These are phyloP conservation scores for Phaeosphaeriaceae sp. DNA, from an alignment of 2,329 filamentous ascomycete species.

Conservation along the genomic window DNA sequence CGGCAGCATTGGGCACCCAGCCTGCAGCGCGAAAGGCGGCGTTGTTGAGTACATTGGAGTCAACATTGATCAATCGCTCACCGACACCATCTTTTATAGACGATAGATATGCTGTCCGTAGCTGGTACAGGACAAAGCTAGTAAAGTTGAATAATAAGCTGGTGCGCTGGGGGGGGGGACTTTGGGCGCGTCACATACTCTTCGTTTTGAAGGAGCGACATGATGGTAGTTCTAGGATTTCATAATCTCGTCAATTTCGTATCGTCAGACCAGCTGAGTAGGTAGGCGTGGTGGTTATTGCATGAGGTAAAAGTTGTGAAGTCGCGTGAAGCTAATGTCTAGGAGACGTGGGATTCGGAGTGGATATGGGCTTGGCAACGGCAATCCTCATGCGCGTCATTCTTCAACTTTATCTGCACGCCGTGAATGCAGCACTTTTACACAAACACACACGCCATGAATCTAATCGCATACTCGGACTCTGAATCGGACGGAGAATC, in stretches of 20 bases:
- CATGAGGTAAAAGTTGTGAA: conserved; percentile 3
- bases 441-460: conserved; percentile 60
- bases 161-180: conserved; percentile 8
- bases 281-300: conserved; percentile 14
- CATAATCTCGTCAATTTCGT: conserved; percentile 23
- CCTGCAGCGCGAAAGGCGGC: conserved; percentile 82
- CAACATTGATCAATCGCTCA: conserved; percentile 81
- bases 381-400: conserved; percentile 21
- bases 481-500: conserved; percentile 72
- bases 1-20: conserved; percentile 75
- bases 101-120: conserved; percentile 79
- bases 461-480: conserved; percentile 82
- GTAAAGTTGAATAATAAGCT: conserved; percentile 30
- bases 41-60: conserved; percentile 79
- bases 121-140: conserved; percentile 81
- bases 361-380: conserved; percentile 25
- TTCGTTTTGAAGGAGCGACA: conserved; percentile 55
- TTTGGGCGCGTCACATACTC: conserved; percentile 41
- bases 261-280: conserved; percentile 44
- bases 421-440: not conserved
- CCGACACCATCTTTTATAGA: conserved; percentile 84
- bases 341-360: conserved; percentile 11
- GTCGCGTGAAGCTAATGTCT: not conserved
- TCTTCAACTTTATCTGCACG: conserved; percentile 13
- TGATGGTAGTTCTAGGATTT: conserved; percentile 26